Percentiles rank a stretch among this genome's conserved stretches.
phyloP scores from a whole-genome alignment of 2,329 filamentous ascomycete species.

The Colletotrichum salicis region DNA sequence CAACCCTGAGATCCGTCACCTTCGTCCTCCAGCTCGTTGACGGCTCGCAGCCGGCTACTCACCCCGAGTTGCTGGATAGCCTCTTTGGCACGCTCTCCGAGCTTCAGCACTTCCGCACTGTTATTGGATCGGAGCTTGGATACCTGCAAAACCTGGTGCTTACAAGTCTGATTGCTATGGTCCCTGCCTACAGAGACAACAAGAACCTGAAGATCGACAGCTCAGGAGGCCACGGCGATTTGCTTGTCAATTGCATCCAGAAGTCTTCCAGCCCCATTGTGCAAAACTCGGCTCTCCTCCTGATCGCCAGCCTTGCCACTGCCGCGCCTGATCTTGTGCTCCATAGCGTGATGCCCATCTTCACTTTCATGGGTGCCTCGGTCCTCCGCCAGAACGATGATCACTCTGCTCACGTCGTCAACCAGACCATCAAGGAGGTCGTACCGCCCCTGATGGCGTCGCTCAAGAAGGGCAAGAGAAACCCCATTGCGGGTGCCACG shows the following conservation, averaged over 20 bases:
- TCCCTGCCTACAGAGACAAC: slow-evolving; percentile 76
- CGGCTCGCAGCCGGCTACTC: slow-evolving; percentile 77
- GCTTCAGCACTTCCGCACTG: slow-evolving; percentile 83
- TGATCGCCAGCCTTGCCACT: slow-evolving; percentile 87
- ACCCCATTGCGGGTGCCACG: slow-evolving; percentile 81
- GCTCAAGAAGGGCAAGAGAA: slow-evolving; percentile 81
- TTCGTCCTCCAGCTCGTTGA: slow-evolving; percentile 91
- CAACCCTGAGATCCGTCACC: slow-evolving; percentile 79
- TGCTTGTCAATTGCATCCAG: slow-evolving; percentile 93
- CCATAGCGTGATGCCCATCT: slow-evolving; percentile 98
- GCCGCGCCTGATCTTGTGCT: slow-evolving; percentile 91
- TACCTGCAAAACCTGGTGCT: slow-evolving; percentile 90
- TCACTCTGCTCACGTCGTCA: slow-evolving; percentile 95
- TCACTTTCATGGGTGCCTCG: slow-evolving; percentile 96
- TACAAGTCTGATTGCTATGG: slow-evolving; percentile 83
- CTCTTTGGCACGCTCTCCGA: slow-evolving; percentile 89
- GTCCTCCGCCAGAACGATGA: slow-evolving; percentile 94
- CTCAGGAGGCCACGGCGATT: slow-evolving; percentile 83
- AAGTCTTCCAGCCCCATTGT: slow-evolving; percentile 92
- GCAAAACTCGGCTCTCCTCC: slow-evolving; percentile 87
- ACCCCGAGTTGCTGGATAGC: slow-evolving; percentile 79
- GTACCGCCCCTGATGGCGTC: slow-evolving; percentile 91
- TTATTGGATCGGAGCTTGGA: slow-evolving; percentile 86
- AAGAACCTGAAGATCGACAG: slow-evolving; percentile 75
- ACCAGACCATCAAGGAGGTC: slow-evolving; percentile 93